Evolutionary conservation across 495 filamentous ascomycete species (phyloP), one percentile per base, ranked within the genome.

Genomic region (Hypoxylon rickii): DNA sequence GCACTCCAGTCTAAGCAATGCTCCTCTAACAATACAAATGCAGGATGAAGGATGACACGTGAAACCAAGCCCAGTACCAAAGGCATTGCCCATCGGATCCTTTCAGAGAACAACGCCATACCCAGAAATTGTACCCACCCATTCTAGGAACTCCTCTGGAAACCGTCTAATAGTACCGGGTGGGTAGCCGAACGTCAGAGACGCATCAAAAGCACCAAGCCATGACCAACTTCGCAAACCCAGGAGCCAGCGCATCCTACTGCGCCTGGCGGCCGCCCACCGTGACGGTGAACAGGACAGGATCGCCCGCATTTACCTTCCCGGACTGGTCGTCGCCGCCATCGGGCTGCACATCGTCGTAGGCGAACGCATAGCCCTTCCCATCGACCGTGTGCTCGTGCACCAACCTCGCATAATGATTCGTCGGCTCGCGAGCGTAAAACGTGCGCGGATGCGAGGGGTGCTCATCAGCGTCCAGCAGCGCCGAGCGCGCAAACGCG

Each of bases 361-460:
- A 92, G 1, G 89, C 87, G 66, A 91, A 91, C 0, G 87, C 86
- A 68, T 92, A 92, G 1, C 89, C 89, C 43, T 83, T 78, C 1
- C 79, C 76, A 70, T 90, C 88, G 5, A 83, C 50, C 55, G 85
- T 86, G 37, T 74, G 79, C 38, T 72, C 74, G 66, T 92, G 89
- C 49, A 89, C 81, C 43, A 92, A 77, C 8, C 86, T 66, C 2
- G 85, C 72, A 61, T 89, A 92, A 62, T 90, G 87, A 51, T 91
- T 92, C 7, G 87, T 89, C 31, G 82, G 72, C 1, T 77, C 61
- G 15, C 79, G 64, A 29, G 67, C 45, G 55, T 89, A 89, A 50
- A 86, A 88, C 8, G 76, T 76, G 0, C 66, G 53, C 2, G 77
- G 71, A 0, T 49, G 61, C 20, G 81, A 82, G 3, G 86, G 86